Percentiles rank a stretch among this genome's conserved stretches.
These are phyloP conservation scores for Skeletonema menzelii DNA, from an alignment of 108 stramenopile species.

Conservation along the genomic window DNA sequence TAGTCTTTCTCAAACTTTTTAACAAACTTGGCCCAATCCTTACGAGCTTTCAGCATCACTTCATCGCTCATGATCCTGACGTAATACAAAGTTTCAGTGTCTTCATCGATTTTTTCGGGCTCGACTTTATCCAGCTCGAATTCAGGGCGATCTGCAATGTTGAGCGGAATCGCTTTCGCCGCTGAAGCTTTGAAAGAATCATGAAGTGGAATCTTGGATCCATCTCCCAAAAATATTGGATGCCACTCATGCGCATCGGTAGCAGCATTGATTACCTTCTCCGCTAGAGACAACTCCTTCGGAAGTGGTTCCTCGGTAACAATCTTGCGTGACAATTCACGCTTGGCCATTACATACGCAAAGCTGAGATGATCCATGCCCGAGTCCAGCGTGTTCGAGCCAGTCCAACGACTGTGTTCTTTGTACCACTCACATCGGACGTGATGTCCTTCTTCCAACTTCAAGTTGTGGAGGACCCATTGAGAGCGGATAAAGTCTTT, in stretches of 20 bases:
- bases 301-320: slow-evolving; percentile 23
- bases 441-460: slow-evolving; percentile 62
- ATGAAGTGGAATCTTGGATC: slow-evolving; percentile 15
- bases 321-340: slow-evolving; percentile 60
- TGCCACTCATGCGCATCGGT: slow-evolving; percentile 82
- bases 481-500: slow-evolving; percentile 71
- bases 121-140: slow-evolving; percentile 27
- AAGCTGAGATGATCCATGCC: slow-evolving; percentile 76
- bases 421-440: slow-evolving; percentile 85
- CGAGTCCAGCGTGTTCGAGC: slow-evolving; percentile 16
- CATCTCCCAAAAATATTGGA: slow-evolving; percentile 45
- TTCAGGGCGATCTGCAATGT: slow-evolving; percentile 32
- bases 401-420: slow-evolving; percentile 71
- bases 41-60: slow-evolving; percentile 37
- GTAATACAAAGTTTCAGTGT: slow-evolving; percentile 32
- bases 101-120: neutral
- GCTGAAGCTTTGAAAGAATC: slow-evolving; percentile 18
- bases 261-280: slow-evolving; percentile 28
- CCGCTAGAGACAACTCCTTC: slow-evolving; percentile 18
- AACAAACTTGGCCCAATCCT: slow-evolving; percentile 22
- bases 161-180: slow-evolving; percentile 23
- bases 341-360: slow-evolving; percentile 72
- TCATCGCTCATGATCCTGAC: slow-evolving; percentile 52
- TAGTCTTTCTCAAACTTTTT: too few relatives aligned
- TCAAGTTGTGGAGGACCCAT: slow-evolving; percentile 78